Evolutionary conservation across 1,284 basidiomycete species (phyloP).

Genomic region (Singerocomus inundabilis): DNA sequence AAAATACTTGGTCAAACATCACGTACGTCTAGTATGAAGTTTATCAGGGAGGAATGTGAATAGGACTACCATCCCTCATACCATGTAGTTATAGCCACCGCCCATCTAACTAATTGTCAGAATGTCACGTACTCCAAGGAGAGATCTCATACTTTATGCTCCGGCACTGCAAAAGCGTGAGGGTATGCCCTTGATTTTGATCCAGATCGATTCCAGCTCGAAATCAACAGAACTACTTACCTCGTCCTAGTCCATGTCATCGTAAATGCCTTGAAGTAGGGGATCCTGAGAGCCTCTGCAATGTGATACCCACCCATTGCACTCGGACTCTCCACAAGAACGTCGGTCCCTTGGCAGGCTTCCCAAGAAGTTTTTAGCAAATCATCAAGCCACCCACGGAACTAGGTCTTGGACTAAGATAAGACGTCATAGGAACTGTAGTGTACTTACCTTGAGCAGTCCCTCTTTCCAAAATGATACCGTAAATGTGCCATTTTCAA

Average conservation of each 20-base stretch:
- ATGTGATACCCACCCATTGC: conserved; percentile 99
- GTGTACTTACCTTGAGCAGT: conserved; percentile 68
- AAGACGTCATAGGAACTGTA: neutral
- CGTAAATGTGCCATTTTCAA: conserved; percentile 96
- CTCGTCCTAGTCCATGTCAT: conserved; percentile 83
- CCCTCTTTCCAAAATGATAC: conserved; percentile 92
- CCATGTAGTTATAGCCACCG: conserved; percentile 97
- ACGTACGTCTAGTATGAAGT: conserved; percentile 64
- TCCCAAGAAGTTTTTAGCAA: conserved; percentile 92
- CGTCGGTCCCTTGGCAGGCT: conserved; percentile 91
- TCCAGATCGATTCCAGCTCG: conserved; percentile 1
- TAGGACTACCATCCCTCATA: conserved; percentile 32
- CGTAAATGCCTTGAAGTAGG: conserved; percentile 91
- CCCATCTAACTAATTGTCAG: conserved; percentile 65
- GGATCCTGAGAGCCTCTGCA: conserved; percentile 89
- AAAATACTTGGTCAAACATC: conserved; percentile 98
- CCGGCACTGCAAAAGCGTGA: conserved; percentile 96
- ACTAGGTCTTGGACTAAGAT: conserved; percentile 45
- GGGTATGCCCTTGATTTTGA: conserved; percentile 75
- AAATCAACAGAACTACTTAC: conserved; percentile 31
- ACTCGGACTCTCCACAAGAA: conserved; percentile 92
- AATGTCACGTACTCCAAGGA: conserved; percentile 5
- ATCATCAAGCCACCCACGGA: conserved; percentile 97
- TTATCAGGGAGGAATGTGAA: conserved; percentile 5
- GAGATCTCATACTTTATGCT: conserved; percentile 59